Base-by-base conservation (phyloP, 176 grass and related monocot species). In the Ampelocalamus luodianensis region DNA sequence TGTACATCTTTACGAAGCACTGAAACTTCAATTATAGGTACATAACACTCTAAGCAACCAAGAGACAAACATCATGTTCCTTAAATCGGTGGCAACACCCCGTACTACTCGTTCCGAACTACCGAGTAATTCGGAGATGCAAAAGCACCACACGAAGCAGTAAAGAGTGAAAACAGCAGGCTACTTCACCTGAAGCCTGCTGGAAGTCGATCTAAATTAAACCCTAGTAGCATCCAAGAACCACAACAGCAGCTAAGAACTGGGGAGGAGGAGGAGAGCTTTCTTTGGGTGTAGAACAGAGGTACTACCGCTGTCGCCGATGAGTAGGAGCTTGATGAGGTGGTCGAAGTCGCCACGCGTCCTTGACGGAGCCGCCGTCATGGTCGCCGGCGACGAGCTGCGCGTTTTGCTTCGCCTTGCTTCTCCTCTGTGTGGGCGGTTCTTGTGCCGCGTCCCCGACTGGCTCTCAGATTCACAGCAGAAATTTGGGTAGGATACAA, bases 281-380 rank as follows among this genome's bases (percentile, higher is more conserved):
- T 29, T 24, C 5, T 29, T 4, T 23, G 59, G 43, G 0, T 0
- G 40, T 2, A 10, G 16, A 11, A 32, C 2, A 11, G 8, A 14
- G 9, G 34, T 3, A 80, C 83, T 67, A 66, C 88, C 88, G 82
- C 88, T 89, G 78, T 89, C 88, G 53, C 88, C 88, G 78, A 89
- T 89, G 53, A 89, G 88, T 34, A 89, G 88, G 49, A 89, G 71
- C 88, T 89, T 89, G 64, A 89, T 77, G 53, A 89, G 88, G 54
- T 89, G 88, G 88, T 89, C 83, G 83, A 76, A 89, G 88, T 89
- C 88, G 82, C 82, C 88, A 17, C 88, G 71, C 23, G 82, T 61
- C 83, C 83, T 89, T 34, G 83, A 85, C 23, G 82, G 71, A n/a
- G 82, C 77, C 62, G n/a, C 77, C 71, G 87, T 70, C 87, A 89